phyloP scores from a whole-genome alignment of 352 stramenopile species.

The Globisporangium viniferum region DNA sequence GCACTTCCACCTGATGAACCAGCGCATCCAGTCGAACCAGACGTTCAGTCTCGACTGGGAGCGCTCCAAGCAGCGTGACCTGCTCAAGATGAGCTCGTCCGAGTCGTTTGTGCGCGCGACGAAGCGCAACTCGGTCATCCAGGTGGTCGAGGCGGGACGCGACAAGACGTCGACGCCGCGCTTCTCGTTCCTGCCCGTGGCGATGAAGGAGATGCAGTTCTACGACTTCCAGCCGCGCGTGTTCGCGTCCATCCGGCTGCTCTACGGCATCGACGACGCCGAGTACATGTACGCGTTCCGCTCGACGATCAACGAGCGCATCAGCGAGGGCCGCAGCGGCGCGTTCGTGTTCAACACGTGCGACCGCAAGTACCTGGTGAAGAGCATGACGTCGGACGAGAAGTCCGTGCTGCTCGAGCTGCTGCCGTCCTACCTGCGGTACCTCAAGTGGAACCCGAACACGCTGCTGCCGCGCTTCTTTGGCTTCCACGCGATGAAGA shows the following conservation, averaged over 20 bases:
- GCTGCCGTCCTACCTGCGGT: constrained; percentile 78
- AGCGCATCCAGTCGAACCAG: constrained; percentile 70
- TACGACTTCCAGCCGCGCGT: constrained; percentile 82
- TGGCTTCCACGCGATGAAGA: constrained; percentile 88
- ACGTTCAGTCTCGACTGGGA: constrained; percentile 83
- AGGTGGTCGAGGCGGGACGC: constrained; percentile 50
- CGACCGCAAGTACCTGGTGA: constrained; percentile 90
- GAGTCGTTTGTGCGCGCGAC: constrained; percentile 28
- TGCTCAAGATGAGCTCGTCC: constrained; percentile 45
- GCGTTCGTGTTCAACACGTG: constrained; percentile 90
- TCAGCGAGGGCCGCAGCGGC: constrained; percentile 85
- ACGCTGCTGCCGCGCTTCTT: constrained; percentile 89
- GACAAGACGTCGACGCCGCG: constrained; percentile 38
- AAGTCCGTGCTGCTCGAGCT: constrained; percentile 78
- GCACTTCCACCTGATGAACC: constrained; percentile 69
- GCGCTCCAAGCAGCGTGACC: constrained; percentile 52
- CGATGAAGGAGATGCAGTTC: constrained; percentile 85
- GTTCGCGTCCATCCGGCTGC: constrained; percentile 71
- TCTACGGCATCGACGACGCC: constrained; percentile 65
- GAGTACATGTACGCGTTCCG: constrained; percentile 82
- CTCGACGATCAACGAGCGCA: constrained; percentile 84
- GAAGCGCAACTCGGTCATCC: constrained; percentile 56
- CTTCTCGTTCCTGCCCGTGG: constrained; percentile 67
- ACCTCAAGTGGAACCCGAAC: constrained; percentile 86
- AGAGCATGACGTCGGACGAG: constrained; percentile 81